Conservation (phyloP, 176 grass and related monocot genomes). For the Leersia perrieri region DNA sequence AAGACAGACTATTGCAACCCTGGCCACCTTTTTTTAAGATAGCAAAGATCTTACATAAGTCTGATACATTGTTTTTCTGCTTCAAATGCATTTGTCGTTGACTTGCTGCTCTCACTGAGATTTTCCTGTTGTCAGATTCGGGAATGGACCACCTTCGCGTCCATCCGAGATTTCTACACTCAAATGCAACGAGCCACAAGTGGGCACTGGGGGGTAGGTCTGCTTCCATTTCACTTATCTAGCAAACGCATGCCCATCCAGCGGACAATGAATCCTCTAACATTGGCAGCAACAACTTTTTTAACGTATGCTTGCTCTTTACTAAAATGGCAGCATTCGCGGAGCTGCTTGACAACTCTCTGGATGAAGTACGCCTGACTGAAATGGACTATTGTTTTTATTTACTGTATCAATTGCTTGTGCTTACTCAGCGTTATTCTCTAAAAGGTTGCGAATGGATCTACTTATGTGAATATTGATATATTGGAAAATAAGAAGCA, state of each 20-base stretch:
- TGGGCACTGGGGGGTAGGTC: constrained; percentile 88
- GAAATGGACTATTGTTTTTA: no score
- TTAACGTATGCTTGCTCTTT: not conserved
- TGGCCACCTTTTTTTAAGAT: no score
- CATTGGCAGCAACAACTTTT: not conserved
- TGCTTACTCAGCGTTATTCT: constrained; percentile 25
- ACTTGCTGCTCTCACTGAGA: constrained; percentile 2
- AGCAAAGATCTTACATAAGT: no score
- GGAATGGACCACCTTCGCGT: constrained; percentile 88
- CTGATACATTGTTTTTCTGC: no score
- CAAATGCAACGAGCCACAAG: constrained; percentile 99
- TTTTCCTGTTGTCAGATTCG: constrained; percentile 34
- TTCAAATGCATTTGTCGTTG: not conserved
- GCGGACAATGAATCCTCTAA: no score
- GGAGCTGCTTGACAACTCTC: constrained; percentile 94
- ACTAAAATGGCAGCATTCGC: constrained; percentile 58
- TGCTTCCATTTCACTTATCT: not conserved
- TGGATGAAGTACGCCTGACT: constrained; percentile 66
- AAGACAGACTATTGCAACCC: no score
- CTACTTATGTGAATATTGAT: constrained; percentile 92
- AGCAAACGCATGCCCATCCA: no score
- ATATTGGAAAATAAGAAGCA: constrained; percentile 73
- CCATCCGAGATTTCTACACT: constrained; percentile 96
- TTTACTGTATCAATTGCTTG: constrained; percentile 16
- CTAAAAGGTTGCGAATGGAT: constrained; percentile 74